A percentile compares a stretch with the other conserved stretches of the same genome.
Conservation (phyloP, 1,284 basidiomycete genomes). For the Melampsora larici-populina region DNA sequence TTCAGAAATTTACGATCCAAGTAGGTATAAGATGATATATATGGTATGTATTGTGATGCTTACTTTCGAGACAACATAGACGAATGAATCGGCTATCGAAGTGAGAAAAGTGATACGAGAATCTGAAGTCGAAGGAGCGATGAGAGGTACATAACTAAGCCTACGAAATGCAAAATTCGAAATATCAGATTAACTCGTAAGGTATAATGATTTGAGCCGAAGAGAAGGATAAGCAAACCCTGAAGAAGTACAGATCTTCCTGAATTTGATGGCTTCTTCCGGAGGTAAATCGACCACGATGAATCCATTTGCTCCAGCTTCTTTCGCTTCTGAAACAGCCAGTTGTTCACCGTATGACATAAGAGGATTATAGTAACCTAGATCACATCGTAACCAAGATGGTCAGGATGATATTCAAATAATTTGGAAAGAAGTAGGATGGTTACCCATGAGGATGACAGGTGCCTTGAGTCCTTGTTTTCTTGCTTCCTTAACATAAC, state of each 20-base stretch:
- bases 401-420: not conserved
- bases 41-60: conserved; percentile 10
- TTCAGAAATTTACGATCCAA: not conserved
- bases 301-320: conserved; percentile 92
- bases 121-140: conserved; percentile 87
- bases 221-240: conserved; percentile 61
- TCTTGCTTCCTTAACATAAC: conserved; percentile 74
- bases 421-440: no score
- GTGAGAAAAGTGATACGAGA: conserved; percentile 84
- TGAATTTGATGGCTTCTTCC: conserved; percentile 87
- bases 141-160: conserved; percentile 91
- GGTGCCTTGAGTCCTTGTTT: conserved; percentile 76
- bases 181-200: not conserved
- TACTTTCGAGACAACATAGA: conserved; percentile 86
- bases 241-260: conserved; percentile 74
- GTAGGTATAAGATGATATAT: no score
- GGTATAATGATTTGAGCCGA: not conserved
- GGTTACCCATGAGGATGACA: conserved; percentile 84
- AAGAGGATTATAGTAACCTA: conserved; percentile 94
- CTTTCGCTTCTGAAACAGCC: conserved; percentile 79
- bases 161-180: conserved; percentile 56
- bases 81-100: conserved; percentile 91
- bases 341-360: conserved; percentile 92
- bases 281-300: conserved; percentile 97
- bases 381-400: not conserved